Conservation (phyloP, 495 filamentous ascomycete genomes). For the Podospora australis region DNA sequence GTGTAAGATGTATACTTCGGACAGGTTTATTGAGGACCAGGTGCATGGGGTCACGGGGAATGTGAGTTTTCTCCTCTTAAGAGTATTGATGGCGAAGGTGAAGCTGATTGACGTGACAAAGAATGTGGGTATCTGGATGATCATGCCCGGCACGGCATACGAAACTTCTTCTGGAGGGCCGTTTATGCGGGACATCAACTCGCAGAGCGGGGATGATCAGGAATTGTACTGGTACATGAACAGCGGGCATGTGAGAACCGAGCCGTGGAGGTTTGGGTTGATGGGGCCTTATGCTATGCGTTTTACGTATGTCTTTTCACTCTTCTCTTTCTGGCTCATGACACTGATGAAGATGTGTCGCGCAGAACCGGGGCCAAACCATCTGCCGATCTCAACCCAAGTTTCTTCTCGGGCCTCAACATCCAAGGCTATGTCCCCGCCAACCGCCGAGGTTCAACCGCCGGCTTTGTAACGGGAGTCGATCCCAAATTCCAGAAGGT, state of each 20-base stretch:
- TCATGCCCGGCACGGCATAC: slow-evolving; percentile 34
- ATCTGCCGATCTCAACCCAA: slow-evolving; percentile 41
- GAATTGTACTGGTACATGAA: slow-evolving; percentile 61
- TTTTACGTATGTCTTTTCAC: slow-evolving; percentile 45
- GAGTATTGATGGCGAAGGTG: neutral
- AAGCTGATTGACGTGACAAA: slow-evolving; percentile 3
- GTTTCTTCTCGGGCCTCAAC: slow-evolving; percentile 47
- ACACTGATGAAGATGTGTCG: neutral
- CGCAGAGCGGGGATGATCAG: slow-evolving; percentile 49
- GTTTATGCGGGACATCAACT: slow-evolving; percentile 57
- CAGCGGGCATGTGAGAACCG: slow-evolving; percentile 52
- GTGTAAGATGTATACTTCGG: slow-evolving; percentile 57
- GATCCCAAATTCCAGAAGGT: slow-evolving; percentile 45
- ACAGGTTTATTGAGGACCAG: slow-evolving; percentile 57
- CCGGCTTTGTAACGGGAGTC: slow-evolving; percentile 45
- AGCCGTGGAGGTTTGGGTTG: slow-evolving; percentile 50
- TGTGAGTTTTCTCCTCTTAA: slow-evolving; percentile 5
- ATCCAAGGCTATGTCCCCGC: slow-evolving; percentile 49
- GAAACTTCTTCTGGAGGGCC: slow-evolving; percentile 43
- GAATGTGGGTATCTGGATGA: slow-evolving; percentile 39
- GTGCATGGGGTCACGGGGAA: slow-evolving; percentile 43
- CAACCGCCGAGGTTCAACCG: slow-evolving; percentile 44
- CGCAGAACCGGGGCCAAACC: slow-evolving; percentile 40
- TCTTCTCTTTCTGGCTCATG: slow-evolving; percentile 18
- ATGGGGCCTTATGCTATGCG: slow-evolving; percentile 54